phyloP scores from a whole-genome alignment of 257 asterid genomes.

The Rhazya stricta region DNA sequence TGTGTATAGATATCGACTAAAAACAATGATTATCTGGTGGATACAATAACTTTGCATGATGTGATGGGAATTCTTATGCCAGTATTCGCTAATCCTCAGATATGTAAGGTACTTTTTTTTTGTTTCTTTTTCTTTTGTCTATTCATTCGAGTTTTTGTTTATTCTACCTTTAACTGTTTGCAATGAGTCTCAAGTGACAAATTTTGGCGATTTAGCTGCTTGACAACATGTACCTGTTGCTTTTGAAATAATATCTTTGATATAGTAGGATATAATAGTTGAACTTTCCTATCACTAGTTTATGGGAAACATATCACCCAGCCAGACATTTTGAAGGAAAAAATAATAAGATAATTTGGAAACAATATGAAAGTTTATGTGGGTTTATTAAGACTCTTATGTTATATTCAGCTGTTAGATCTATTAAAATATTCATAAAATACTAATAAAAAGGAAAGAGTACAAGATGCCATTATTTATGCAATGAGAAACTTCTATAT shows the following conservation, averaged over 20 bases:
- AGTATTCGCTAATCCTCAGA: conserved; percentile 68
- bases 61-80: conserved; percentile 76
- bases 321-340: background rate
- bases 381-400: background rate
- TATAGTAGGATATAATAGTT: background rate
- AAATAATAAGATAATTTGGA: background rate
- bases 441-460: background rate
- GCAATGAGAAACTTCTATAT: background rate
- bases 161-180: conserved; percentile 1
- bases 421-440: background rate
- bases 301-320: background rate
- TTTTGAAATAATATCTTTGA: background rate
- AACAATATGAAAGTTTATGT: background rate
- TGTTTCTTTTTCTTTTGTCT: too few relatives aligned
- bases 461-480: background rate
- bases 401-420: background rate
- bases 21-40: conserved; percentile 65
- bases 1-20: conserved; percentile 66
- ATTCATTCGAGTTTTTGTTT: background rate
- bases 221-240: background rate
- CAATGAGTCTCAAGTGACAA: background rate
- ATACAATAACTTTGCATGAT: conserved; percentile 77
- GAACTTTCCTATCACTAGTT: background rate
- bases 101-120: conserved; percentile 64
- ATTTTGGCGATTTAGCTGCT: background rate